A percentile compares a stretch with the other conserved stretches of the same genome.
These are phyloP conservation scores for Diplodia scrobiculata DNA, from an alignment of 2,329 filamentous ascomycete genomes.

Conservation along the genomic window DNA sequence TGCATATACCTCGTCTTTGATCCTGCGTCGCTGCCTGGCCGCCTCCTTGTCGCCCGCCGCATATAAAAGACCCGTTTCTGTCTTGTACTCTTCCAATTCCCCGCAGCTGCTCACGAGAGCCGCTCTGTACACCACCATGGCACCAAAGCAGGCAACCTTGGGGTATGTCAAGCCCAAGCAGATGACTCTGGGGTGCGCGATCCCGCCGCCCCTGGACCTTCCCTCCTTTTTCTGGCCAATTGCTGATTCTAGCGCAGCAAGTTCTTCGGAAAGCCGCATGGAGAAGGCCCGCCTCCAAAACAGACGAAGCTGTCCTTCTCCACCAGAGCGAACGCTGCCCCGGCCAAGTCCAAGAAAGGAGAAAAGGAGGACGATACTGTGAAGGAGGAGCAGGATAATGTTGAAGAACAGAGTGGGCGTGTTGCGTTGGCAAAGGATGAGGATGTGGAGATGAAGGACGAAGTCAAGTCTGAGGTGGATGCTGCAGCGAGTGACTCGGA, in stretches of 20 bases:
- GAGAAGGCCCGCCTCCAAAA: slow-evolving; percentile 59
- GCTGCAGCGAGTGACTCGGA: slow-evolving; percentile 15
- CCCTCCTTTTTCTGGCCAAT: slow-evolving; percentile 30
- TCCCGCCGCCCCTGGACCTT: slow-evolving; percentile 20
- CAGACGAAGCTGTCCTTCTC: slow-evolving; percentile 80
- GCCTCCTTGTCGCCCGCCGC: background rate
- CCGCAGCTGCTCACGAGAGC: slow-evolving; percentile 30
- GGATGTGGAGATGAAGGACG: slow-evolving; percentile 27
- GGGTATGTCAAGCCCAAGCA: slow-evolving; percentile 82
- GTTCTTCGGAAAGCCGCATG: slow-evolving; percentile 74
- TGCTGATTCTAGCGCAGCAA: slow-evolving; percentile 59
- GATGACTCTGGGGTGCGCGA: slow-evolving; percentile 69
- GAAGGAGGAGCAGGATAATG: slow-evolving; percentile 31
- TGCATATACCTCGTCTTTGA: slow-evolving; percentile 5
- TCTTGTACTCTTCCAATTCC: slow-evolving; percentile 15
- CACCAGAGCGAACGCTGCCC: slow-evolving; percentile 43
- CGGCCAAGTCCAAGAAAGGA: background rate
- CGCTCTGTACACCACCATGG: slow-evolving; percentile 42
- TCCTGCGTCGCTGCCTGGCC: slow-evolving; percentile 9
- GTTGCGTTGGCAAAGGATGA: slow-evolving; percentile 3
- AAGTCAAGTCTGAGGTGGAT: slow-evolving; percentile 2
- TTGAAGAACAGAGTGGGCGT: slow-evolving; percentile 21
- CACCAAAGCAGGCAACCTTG: slow-evolving; percentile 75
- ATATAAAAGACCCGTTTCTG: background rate
- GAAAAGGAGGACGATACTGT: background rate